These are phyloP conservation scores for Wickerhamomyces strasburgensis DNA, from an alignment of 805 yeast genomes.

Conservation along the genomic window DNA sequence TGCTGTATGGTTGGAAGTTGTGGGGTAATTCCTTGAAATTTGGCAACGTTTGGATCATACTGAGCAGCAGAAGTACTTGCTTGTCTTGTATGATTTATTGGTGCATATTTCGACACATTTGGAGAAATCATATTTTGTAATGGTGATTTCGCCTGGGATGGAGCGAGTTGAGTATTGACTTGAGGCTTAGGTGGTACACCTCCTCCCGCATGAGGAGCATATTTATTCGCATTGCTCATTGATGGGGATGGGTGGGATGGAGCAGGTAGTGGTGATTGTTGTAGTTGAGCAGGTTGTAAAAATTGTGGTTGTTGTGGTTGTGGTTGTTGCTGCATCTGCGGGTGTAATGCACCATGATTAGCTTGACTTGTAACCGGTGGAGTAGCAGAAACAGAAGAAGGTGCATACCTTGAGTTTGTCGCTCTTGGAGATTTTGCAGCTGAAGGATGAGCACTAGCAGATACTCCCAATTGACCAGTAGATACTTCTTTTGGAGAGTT, in stretches of 20 bases:
- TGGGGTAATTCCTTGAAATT: conserved; percentile 8
- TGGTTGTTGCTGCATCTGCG: no score
- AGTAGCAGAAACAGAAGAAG: neutral
- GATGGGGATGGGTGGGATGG: neutral
- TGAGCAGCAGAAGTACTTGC: conserved; percentile 25
- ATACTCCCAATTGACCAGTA: neutral
- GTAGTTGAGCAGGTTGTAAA: no score
- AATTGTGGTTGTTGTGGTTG: no score
- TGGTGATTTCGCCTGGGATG: conserved; percentile 15
- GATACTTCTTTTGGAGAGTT: conserved; percentile 7
- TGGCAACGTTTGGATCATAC: conserved; percentile 24
- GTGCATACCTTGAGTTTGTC: neutral
- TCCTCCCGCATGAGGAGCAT: neutral
- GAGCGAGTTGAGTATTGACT: conserved; percentile 7
- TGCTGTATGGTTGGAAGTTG: conserved; percentile 4
- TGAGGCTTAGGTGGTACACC: conserved; percentile 1
- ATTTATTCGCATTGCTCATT: no score
- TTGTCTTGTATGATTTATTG: conserved; percentile 29
- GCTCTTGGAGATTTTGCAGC: neutral
- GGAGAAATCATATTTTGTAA: conserved; percentile 11
- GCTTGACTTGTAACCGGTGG: neutral
- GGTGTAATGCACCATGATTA: no score
- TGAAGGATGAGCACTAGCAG: neutral
- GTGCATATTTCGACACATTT: conserved; percentile 34
- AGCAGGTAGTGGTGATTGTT: no score